phyloP scores from a whole-genome alignment of 768 basidiomycete genomes.

The Cyathus striatus region DNA sequence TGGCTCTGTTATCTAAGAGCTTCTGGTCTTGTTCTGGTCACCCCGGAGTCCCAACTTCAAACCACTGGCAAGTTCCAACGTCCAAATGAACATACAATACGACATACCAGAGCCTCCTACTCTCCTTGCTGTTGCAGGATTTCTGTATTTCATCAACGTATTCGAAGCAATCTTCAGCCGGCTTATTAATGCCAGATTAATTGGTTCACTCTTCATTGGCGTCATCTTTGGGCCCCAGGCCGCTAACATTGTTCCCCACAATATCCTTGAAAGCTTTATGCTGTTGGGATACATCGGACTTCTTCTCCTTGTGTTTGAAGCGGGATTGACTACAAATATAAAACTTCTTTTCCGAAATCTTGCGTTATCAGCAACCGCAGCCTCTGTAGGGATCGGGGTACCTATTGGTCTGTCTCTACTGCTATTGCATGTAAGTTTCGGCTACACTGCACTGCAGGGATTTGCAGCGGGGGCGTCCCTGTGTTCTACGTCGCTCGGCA shows the following conservation, averaged over 20 bases:
- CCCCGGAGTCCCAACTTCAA: no score
- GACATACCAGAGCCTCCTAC: constrained; percentile 21
- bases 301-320: constrained; percentile 53
- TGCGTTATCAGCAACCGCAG: constrained; percentile 40
- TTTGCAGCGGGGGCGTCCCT: constrained; percentile 62
- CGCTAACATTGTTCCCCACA: constrained; percentile 33
- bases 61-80: no score
- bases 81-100: no score
- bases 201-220: constrained; percentile 53
- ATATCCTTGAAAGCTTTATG: constrained; percentile 39
- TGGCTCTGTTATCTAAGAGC: no score
- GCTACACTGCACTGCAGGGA: constrained; percentile 36
- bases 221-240: constrained; percentile 51
- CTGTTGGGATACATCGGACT: constrained; percentile 37
- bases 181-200: constrained; percentile 34
- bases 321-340: constrained; percentile 51
- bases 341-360: constrained; percentile 39
- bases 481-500: constrained; percentile 62
- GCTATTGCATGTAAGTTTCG: constrained; percentile 34
- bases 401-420: constrained; percentile 47
- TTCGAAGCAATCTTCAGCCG: constrained; percentile 34
- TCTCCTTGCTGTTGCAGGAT: constrained; percentile 46
- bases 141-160: constrained; percentile 49
- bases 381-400: constrained; percentile 44
- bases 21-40: no score